A percentile compares a stretch with the other conserved stretches of the same genome.
phyloP scores from a whole-genome alignment of 208 protist genomes.

The Angomonas desouzai region DNA sequence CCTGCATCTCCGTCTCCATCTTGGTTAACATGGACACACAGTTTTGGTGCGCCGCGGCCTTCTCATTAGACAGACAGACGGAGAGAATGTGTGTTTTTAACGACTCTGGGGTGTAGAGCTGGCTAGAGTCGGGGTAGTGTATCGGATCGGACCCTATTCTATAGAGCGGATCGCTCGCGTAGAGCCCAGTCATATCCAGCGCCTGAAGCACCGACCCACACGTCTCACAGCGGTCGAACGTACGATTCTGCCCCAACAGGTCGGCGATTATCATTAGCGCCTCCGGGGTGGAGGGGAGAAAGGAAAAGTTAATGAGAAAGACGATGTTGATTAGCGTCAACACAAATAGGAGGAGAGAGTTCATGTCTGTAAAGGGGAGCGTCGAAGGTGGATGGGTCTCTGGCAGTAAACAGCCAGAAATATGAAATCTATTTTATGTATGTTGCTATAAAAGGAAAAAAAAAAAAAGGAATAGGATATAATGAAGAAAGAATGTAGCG shows the following conservation, averaged over 20 bases:
- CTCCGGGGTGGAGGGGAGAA: conserved; percentile 9
- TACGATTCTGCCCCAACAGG: background rate
- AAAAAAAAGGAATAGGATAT: no score
- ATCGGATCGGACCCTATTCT: background rate
- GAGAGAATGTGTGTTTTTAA: background rate
- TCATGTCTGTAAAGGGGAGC: no score
- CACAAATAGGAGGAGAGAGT: background rate
- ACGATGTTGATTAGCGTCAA: background rate
- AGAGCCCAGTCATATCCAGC: conserved; percentile 14
- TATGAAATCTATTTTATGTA: no score
- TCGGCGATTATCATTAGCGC: background rate
- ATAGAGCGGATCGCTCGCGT: background rate
- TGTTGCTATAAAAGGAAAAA: no score
- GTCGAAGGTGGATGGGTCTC: no score
- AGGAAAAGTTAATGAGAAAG: conserved; percentile 4
- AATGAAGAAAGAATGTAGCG: no score
- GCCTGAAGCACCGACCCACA: conserved; percentile 30
- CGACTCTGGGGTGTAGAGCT: background rate
- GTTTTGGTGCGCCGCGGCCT: background rate
- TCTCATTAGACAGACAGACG: background rate
- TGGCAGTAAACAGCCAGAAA: no score
- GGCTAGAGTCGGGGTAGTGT: background rate
- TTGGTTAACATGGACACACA: background rate
- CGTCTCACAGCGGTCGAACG: conserved; percentile 17
- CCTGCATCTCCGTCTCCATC: background rate